Evolutionary conservation across 73 alveolate species (phyloP).

Genomic region (Symbiodinium pilosum): DNA sequence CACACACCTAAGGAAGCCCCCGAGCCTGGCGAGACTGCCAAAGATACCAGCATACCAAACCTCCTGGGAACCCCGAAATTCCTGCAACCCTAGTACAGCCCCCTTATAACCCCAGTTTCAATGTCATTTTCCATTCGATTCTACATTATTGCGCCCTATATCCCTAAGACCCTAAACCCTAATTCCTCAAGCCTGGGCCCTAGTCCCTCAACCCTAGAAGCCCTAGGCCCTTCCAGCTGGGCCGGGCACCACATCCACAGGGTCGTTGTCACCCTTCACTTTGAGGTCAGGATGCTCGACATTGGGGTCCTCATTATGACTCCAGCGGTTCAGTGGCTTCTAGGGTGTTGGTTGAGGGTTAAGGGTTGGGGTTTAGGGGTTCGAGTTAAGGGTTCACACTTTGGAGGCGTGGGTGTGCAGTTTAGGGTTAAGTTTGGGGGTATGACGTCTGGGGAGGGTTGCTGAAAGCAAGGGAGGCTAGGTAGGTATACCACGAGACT

Average conservation of each 20-base stretch:
- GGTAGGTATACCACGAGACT: too few species aligned
- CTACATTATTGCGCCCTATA: too few species aligned
- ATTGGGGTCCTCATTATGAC: conserved; percentile 62
- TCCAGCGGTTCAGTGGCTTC: not conserved
- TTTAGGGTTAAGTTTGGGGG: not conserved
- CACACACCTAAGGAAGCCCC: too few species aligned
- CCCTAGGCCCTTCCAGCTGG: too few species aligned
- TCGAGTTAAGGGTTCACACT: not conserved
- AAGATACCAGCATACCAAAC: too few species aligned
- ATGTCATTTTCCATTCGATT: too few species aligned
- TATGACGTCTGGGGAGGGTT: not conserved
- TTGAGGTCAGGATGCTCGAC: conserved; percentile 88
- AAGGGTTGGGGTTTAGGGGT: not conserved
- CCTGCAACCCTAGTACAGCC: not conserved
- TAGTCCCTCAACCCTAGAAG: not conserved
- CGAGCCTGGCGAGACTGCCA: too few species aligned
- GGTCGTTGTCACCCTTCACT: conserved; percentile 97
- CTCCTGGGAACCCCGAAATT: too few species aligned
- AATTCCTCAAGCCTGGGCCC: not conserved
- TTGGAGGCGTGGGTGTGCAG: not conserved
- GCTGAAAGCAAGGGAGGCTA: too few species aligned
- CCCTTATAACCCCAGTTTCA: too few species aligned
- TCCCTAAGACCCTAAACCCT: conserved; percentile 1
- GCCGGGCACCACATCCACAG: conserved; percentile 96
- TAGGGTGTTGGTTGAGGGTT: not conserved